These are phyloP conservation scores for Bisporella sp. DNA, from an alignment of 2,329 filamentous ascomycete species.

Conservation along the genomic window DNA sequence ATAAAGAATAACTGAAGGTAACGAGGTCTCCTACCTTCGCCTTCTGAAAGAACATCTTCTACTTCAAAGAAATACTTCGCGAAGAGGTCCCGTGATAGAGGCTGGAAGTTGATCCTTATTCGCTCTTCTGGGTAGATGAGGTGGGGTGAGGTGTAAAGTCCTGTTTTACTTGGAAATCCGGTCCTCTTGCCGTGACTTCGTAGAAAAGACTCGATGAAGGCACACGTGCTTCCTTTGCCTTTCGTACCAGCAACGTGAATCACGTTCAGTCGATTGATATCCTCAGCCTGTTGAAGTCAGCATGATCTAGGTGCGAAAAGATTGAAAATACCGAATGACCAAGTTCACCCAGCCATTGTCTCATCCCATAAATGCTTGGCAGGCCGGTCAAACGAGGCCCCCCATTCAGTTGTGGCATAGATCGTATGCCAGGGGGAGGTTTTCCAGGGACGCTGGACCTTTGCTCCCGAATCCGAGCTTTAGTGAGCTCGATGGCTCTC, in stretches of 20 bases:
- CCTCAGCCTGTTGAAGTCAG: neutral
- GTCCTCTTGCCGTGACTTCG: constrained; percentile 10
- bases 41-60: constrained; percentile 44
- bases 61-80: constrained; percentile 61
- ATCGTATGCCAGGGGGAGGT: neutral
- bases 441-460: neutral
- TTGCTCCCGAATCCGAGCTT: neutral
- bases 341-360: neutral
- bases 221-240: constrained; percentile 69
- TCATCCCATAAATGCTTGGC: neutral
- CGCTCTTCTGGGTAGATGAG: constrained; percentile 62
- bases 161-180: constrained; percentile 32
- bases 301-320: neutral
- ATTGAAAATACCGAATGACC: neutral
- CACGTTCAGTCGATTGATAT: constrained; percentile 42
- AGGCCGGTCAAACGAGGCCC: neutral
- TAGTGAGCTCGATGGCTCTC: neutral
- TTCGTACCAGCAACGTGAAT: constrained; percentile 92
- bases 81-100: constrained; percentile 53
- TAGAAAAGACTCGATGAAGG: constrained; percentile 52
- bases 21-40: constrained; percentile 39
- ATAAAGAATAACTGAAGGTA: constrained; percentile 55
- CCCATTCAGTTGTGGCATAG: neutral
- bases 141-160: constrained; percentile 64
- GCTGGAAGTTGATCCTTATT: constrained; percentile 53